Evolutionary conservation across 1,139 yeast species (phyloP).

Genomic region (Blastobotrys persicus): DNA sequence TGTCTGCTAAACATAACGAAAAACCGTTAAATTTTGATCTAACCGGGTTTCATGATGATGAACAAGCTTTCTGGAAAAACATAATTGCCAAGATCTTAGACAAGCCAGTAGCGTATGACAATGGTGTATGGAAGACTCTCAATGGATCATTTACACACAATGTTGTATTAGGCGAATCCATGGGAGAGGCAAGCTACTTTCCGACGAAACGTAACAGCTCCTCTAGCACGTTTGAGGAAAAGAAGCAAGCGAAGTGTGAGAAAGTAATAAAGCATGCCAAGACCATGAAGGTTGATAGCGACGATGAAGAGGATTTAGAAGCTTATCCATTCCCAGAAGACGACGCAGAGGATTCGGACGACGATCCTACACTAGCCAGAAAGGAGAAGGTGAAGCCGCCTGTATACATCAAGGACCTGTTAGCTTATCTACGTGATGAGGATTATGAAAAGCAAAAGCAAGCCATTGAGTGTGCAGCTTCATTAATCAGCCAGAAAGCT

Average conservation of each 20-base stretch:
- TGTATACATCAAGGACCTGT: slow-evolving; percentile 59
- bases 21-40: slow-evolving; percentile 43
- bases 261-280: neutral
- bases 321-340: slow-evolving; percentile 38
- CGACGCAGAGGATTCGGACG: slow-evolving; percentile 50
- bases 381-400: slow-evolving; percentile 48
- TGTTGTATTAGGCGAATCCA: slow-evolving; percentile 54
- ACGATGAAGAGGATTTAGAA: slow-evolving; percentile 25
- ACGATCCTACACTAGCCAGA: slow-evolving; percentile 47
- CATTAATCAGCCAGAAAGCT: slow-evolving; percentile 53
- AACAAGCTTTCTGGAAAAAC: slow-evolving; percentile 20
- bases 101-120: slow-evolving; percentile 8
- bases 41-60: slow-evolving; percentile 22
- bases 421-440: slow-evolving; percentile 51
- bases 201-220: neutral
- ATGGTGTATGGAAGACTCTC: slow-evolving; percentile 17
- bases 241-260: neutral
- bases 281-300: slow-evolving; percentile 18
- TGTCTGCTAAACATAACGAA: slow-evolving; percentile 33
- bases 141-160: slow-evolving; percentile 61
- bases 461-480: slow-evolving; percentile 55
- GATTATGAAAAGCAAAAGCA: slow-evolving; percentile 52
- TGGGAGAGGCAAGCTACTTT: neutral
- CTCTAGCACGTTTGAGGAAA: neutral
- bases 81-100: slow-evolving; percentile 11